Evolutionary conservation across 257 asterid species (phyloP).

Genomic region (Nicotiana obtusifolia): DNA sequence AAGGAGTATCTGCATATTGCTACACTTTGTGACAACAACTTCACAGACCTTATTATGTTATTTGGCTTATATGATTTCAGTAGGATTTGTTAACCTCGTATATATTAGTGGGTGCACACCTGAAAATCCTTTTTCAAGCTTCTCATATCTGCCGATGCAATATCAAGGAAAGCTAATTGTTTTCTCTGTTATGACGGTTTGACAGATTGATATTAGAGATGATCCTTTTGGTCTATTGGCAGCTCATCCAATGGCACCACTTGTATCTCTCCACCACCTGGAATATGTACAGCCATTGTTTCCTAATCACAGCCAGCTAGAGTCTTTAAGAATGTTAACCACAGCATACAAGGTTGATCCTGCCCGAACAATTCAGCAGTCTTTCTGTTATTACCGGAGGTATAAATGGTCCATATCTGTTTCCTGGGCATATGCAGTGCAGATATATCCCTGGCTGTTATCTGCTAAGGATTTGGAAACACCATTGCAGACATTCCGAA

Average conservation of each 20-base stretch:
- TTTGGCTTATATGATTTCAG: background rate
- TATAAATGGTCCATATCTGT: slow-evolving; percentile 72
- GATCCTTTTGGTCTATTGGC: slow-evolving; percentile 67
- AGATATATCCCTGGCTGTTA: slow-evolving; percentile 47
- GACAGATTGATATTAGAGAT: slow-evolving; percentile 75
- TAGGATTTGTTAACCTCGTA: background rate
- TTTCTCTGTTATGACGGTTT: background rate
- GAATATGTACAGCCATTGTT: slow-evolving; percentile 53
- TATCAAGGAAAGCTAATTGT: background rate
- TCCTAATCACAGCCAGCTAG: slow-evolving; percentile 49
- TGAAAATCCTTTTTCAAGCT: background rate
- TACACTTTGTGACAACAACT: background rate
- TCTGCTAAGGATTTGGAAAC: slow-evolving; percentile 53
- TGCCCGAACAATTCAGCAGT: slow-evolving; percentile 56
- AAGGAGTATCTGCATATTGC: background rate
- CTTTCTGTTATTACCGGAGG: slow-evolving; percentile 47
- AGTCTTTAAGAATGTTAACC: slow-evolving; percentile 44
- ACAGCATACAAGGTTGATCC: slow-evolving; percentile 58
- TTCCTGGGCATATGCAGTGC: slow-evolving; percentile 82
- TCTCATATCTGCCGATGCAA: background rate
- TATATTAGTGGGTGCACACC: background rate
- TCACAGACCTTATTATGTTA: background rate
- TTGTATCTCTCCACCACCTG: slow-evolving; percentile 87
- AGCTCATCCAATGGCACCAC: slow-evolving; percentile 83
- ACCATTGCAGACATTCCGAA: slow-evolving; percentile 67